phyloP scores from a whole-genome alignment of 2,329 filamentous ascomycete species.

The Sclerotiophoma versabilis region DNA sequence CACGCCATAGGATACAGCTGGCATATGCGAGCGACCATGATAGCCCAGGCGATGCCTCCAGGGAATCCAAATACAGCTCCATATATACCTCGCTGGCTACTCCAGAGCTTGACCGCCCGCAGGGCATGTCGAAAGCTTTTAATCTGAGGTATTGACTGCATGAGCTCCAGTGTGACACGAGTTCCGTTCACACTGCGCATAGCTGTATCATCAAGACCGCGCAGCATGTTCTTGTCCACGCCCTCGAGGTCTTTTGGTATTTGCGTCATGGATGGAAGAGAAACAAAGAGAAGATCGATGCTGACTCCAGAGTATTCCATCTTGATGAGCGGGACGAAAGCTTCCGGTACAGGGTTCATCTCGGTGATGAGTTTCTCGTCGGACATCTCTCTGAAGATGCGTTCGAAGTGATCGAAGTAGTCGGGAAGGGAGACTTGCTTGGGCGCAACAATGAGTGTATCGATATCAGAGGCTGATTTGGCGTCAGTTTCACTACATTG shows the following conservation, averaged over 20 bases:
- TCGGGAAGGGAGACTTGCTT: conserved; percentile 88
- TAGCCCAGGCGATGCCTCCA: conserved; percentile 96
- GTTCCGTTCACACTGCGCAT: conserved; percentile 92
- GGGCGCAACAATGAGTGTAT: conserved; percentile 90
- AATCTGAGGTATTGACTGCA: conserved; percentile 85
- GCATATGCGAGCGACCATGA: conserved; percentile 94
- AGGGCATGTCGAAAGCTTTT: conserved; percentile 89
- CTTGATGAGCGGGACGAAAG: conserved; percentile 97
- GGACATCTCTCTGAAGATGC: conserved; percentile 77
- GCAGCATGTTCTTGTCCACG: conserved; percentile 82
- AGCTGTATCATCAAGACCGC: conserved; percentile 85
- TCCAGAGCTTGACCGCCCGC: conserved; percentile 95
- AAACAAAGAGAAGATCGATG: conserved; percentile 83
- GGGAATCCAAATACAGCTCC: conserved; percentile 97
- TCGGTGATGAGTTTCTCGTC: conserved; percentile 82
- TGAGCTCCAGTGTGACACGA: conserved; percentile 90
- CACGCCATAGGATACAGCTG: conserved; percentile 95
- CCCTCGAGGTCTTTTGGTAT: conserved; percentile 70
- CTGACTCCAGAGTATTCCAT: conserved; percentile 90
- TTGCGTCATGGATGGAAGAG: conserved; percentile 50
- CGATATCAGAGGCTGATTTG: conserved; percentile 86
- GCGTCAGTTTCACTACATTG: conserved; percentile 1
- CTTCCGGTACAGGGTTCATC: conserved; percentile 83
- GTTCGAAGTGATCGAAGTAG: conserved; percentile 91
- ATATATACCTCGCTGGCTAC: conserved; percentile 89